A percentile compares a stretch with the other conserved stretches of the same genome.
Conservation (phyloP, 495 filamentous ascomycete species). For the Talaromyces borbonicus region DNA sequence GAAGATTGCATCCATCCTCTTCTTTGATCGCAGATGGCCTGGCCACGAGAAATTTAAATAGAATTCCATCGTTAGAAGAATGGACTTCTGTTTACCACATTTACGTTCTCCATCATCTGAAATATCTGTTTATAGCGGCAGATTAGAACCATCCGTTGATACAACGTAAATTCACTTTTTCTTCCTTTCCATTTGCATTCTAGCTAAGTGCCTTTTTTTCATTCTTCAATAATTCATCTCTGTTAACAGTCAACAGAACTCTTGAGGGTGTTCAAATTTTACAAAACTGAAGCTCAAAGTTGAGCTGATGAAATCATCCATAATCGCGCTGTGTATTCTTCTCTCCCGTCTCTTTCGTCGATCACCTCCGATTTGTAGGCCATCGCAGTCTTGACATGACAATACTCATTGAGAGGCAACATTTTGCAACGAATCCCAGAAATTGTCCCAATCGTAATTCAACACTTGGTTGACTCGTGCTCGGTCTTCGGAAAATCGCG, state of each 20-base stretch:
- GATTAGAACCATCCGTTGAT: background rate
- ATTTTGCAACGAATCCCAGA: background rate
- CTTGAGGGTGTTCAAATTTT: too few species aligned
- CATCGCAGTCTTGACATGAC: too few species aligned
- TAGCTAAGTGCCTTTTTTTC: too few species aligned
- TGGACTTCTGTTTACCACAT: background rate
- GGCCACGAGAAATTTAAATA: conserved; percentile 3
- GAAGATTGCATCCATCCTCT: conserved; percentile 19
- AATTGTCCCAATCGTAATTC: background rate
- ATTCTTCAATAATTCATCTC: too few species aligned
- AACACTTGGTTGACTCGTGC: background rate
- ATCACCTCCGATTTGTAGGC: too few species aligned
- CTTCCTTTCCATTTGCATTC: background rate
- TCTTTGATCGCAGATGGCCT: conserved; percentile 1
- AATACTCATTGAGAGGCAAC: background rate
- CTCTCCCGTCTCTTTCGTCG: too few species aligned
- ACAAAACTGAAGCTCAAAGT: too few species aligned
- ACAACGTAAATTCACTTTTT: background rate
- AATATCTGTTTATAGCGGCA: background rate
- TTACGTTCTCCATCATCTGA: background rate
- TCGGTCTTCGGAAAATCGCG: background rate
- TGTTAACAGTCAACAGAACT: too few species aligned
- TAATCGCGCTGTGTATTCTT: too few species aligned
- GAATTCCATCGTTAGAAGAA: conserved; percentile 2
- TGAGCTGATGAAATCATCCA: too few species aligned